Evolutionary conservation across 2,329 filamentous ascomycete genomes (phyloP), one percentile per base, ranked within the genome.

Genomic region (Lomentospora prolificans): DNA sequence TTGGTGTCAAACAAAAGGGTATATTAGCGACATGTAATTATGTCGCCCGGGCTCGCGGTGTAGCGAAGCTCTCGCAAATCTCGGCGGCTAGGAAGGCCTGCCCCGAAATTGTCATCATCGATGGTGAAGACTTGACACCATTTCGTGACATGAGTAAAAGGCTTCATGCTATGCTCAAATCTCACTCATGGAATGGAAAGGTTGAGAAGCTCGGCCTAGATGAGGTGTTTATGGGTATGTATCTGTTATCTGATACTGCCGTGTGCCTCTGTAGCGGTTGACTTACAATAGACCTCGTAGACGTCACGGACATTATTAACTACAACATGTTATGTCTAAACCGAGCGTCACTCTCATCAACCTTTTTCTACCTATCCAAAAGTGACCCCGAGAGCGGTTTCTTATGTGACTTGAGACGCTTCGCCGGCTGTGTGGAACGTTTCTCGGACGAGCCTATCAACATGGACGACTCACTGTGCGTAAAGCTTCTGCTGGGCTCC

Each of bases 21-120:
- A 96, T 96, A 56, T 78, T 94, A 41, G 89, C 91, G 22, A 95
- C 90, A 3, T 95, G 89, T 78, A 97, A 97, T 71, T 97, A 97
- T 69, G 89, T 88, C 66, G 92, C 92, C 22, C 84, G 92, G 33
- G 75, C 82, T 53, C 79, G 72, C n/a, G 83, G 82, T 55, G 77
- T 91, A 55, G 76, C 80, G 68, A 97, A 99, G 73, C 77, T 97
- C 58, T 90, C 95, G 77, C 80, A 90, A 60, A 84, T 96, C 65
- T 80, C 77, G 55, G 90, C 96, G 59, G 94, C 92, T 3, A 88
- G 82, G 69, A 83, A 78, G 62, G 69, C 85, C 27, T 96, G 90
- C 61, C 90, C 91, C 0, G 89, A 95, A 57, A 80, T 95, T 14
- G 82, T 96, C 53, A 84, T 96, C 51, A 81, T 94, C 36, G 80